Evolutionary conservation across 2,329 filamentous ascomycete genomes (phyloP).

Genomic region (Aquanectria penicillioides): DNA sequence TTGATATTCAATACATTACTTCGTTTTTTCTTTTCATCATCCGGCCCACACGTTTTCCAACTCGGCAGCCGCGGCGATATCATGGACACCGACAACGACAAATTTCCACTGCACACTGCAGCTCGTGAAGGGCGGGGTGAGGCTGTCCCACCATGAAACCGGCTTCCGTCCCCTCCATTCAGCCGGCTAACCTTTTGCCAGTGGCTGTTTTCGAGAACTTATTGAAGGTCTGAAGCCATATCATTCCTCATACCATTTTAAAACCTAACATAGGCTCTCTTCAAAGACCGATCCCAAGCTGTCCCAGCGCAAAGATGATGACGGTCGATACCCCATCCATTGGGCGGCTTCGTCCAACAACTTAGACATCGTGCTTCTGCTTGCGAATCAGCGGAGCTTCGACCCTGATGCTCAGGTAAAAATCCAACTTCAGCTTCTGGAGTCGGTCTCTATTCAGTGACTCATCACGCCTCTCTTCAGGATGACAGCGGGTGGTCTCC

Average conservation of each 20-base stretch:
- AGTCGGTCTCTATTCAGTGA: not conserved
- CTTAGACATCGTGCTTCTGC: slow-evolving; percentile 75
- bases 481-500: slow-evolving; percentile 86
- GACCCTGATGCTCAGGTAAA: slow-evolving; percentile 82
- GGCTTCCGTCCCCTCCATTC: not conserved
- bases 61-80: slow-evolving; percentile 27
- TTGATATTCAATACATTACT: not conserved
- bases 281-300: slow-evolving; percentile 82
- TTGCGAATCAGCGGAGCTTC: slow-evolving; percentile 77
- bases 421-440: not conserved
- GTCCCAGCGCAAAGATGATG: slow-evolving; percentile 77
- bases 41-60: not conserved
- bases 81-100: slow-evolving; percentile 58
- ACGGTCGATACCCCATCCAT: slow-evolving; percentile 90
- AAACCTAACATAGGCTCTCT: not conserved
- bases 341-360: slow-evolving; percentile 92
- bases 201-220: slow-evolving; percentile 75
- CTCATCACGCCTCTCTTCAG: slow-evolving; percentile 51
- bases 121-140: slow-evolving; percentile 85
- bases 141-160: slow-evolving; percentile 35
- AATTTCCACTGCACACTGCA: slow-evolving; percentile 88
- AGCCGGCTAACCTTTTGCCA: slow-evolving; percentile 48
- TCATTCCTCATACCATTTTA: not conserved
- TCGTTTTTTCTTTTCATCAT: not conserved
- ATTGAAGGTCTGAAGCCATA: slow-evolving; percentile 40